Evolutionary conservation across 345 rosid genomes (phyloP), one percentile per base, ranked within the genome.

Genomic region (Rhizophora mangle): DNA sequence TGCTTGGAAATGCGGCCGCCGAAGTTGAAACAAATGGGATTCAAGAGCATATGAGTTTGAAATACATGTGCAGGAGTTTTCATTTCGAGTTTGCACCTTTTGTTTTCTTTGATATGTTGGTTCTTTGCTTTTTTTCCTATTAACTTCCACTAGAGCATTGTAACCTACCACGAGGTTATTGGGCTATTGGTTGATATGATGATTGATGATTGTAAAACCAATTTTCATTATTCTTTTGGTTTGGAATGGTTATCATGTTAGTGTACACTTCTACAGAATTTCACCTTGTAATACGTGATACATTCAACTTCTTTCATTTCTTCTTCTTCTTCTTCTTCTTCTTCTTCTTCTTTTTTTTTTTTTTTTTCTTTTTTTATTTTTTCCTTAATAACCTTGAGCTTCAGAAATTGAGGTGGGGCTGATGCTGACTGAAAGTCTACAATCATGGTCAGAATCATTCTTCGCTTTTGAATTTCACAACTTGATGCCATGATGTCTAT

Each of bases 11-110:
- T 6, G 54, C n/a, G 58, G 68, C 63, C 55, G 63, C n/a, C 6
- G 78, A 49, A 27, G 59, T 46, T 63, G 53, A 64, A 21, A 74
- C 53, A 58, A 63, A 24, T 18, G 30, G 57, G 54, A 32, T 68
- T 26, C 57, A 63, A 34, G 65, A 68, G 54, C 64, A 46, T 65
- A 9, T 29, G 26, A 65, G 27, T 24, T 31, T 19, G 34, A 32
- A 65, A 37, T n/a, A 8, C 2, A 47, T 43, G 7, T 5, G 58
- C 20, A 24, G 52, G 52, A 63, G 66, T 49, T 15, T 3, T 68
- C 31, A 43, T 13, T 11, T 68, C 27, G 7, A 68, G 3, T 20
- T 29, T 27, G 15, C 20, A 10, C 19, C 3, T n/a, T 34, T 6
- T 16, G 62, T n/a, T 1, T 60, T 29, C 16, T n/a, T 18, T 30